Conservation (phyloP, 1,139 yeast species). For the Arxiozyma slooffiae region DNA sequence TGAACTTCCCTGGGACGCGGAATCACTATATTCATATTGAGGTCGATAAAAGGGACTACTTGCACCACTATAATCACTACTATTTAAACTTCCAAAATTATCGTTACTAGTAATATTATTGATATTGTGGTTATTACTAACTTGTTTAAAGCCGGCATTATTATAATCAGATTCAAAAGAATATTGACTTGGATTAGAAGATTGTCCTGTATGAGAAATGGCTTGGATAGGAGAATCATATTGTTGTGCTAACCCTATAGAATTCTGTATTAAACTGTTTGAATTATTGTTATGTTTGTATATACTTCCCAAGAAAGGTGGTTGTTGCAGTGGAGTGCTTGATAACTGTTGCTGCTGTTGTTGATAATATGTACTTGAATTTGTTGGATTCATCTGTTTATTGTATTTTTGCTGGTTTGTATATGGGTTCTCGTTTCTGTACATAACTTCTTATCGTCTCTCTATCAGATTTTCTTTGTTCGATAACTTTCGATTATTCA, state of each 20-base stretch:
- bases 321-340: conserved; percentile 9
- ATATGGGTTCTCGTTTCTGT: conserved; percentile 3
- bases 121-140: background rate
- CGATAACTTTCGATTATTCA: background rate
- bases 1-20: conserved; percentile 17
- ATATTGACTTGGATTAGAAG: conserved; percentile 26
- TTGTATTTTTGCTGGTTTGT: conserved; percentile 1
- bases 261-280: conserved; percentile 14
- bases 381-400: conserved; percentile 3
- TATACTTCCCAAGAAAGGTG: conserved; percentile 19
- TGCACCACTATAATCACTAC: conserved; percentile 11
- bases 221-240: conserved; percentile 9
- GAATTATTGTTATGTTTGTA: conserved; percentile 27
- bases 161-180: conserved; percentile 23
- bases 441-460: background rate
- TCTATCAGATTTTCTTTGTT: background rate
- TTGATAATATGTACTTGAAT: conserved; percentile 4
- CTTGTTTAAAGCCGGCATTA: background rate
- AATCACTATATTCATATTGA: conserved; percentile 12
- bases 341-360: conserved; percentile 7
- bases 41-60: conserved; percentile 24
- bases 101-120: background rate
- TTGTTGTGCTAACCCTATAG: background rate
- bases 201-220: background rate
- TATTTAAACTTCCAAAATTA: conserved; percentile 4